Evolutionary conservation across 1,284 basidiomycete genomes (phyloP).

Genomic region (Ceratobasidium sp.): DNA sequence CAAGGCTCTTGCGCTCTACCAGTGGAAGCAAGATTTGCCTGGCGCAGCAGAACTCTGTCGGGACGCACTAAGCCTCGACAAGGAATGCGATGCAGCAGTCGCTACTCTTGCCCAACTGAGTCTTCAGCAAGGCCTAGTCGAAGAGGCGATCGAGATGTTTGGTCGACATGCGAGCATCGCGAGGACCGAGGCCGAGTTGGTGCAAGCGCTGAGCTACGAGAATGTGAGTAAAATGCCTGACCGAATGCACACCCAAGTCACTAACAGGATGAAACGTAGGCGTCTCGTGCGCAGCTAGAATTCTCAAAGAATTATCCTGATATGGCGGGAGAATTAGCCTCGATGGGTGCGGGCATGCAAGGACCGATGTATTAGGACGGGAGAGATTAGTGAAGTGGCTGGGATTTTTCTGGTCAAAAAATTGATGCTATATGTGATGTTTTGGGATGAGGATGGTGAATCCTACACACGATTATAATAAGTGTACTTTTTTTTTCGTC

Average conservation of each 20-base stretch:
- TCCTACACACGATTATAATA: conserved; percentile 24
- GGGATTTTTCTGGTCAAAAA: neutral
- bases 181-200: conserved; percentile 88
- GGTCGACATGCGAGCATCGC: conserved; percentile 85
- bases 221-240: conserved; percentile 60
- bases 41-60: conserved; percentile 86
- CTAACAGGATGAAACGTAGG: conserved; percentile 56
- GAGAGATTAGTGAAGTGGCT: conserved; percentile 8
- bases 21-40: conserved; percentile 91
- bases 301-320: conserved; percentile 85
- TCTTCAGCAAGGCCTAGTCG: conserved; percentile 90
- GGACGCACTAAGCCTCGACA: conserved; percentile 87
- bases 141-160: conserved; percentile 88
- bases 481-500: conserved; percentile 19
- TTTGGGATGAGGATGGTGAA: neutral
- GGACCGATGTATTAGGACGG: neutral
- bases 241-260: neutral
- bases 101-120: conserved; percentile 94
- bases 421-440: conserved; percentile 7
- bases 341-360: conserved; percentile 49
- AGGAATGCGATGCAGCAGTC: conserved; percentile 96
- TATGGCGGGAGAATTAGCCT: conserved; percentile 61
- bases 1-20: conserved; percentile 94
- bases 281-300: conserved; percentile 78
- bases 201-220: conserved; percentile 88